Base-by-base conservation (phyloP, 768 basidiomycete genomes). In the Botryobasidium botryosum region DNA sequence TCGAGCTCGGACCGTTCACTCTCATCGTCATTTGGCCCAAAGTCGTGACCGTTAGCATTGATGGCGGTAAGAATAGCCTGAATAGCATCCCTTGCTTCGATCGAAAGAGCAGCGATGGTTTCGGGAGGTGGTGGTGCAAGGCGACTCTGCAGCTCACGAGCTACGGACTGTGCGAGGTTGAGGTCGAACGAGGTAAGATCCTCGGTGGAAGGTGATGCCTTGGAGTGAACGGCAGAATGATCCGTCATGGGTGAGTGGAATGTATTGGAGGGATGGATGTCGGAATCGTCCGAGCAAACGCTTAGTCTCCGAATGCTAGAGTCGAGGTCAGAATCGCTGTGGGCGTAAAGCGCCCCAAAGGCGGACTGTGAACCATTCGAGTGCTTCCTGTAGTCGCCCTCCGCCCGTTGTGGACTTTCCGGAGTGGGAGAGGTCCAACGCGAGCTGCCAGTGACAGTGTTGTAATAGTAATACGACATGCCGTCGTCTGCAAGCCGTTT, bases 401-500 rank as follows among this genome's bases (percentile, higher is more conserved):
- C n/a, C n/a, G n/a, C n/a, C n/a, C n/a, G n/a, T n/a, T n/a, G n/a
- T n/a, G n/a, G n/a, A n/a, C n/a, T n/a, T 42, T 31, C 28, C 26
- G 43, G 47, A 1, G 47, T 39, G 32, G 82, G 83, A 27, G 70
- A 63, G 5, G 72, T 74, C 83, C 79, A 83, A 45, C 72, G 74
- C 13, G 77, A 64, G 43, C 71, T 62, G 12, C 79, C 79, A 48
- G 77, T 77, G 20, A 68, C 55, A 50, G 69, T 75, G 65, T 91
- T 90, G 58, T 69, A 58, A 59, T 82, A 90, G 55, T 73, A 85
- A 57, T 81, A 84, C 3, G 79, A 73, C 62, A 73, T 65, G 28
- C 84, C 84, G 52, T 90, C 86, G 54, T 87, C 84, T 20, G 79
- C 79, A 36, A 86, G 66, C 44, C 74, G 74, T 54, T 72, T 73